phyloP scores from a whole-genome alignment of 768 basidiomycete genomes.

The Mycena vulgaris region DNA sequence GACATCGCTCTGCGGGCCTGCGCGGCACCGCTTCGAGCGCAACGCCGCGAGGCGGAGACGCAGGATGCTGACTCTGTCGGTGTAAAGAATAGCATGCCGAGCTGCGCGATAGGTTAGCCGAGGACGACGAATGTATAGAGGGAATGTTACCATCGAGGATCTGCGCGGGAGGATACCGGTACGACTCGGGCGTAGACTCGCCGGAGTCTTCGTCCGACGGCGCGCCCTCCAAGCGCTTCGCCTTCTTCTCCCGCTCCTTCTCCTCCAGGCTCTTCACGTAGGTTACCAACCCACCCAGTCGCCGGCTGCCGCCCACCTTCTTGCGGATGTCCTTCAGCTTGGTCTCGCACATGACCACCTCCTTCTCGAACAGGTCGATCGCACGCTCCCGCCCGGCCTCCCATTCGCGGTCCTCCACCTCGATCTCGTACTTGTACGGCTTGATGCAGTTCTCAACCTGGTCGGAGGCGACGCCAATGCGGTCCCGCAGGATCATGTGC shows the following conservation, averaged over 20 bases:
- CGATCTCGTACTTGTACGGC: slow-evolving; percentile 98
- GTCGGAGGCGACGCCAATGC: slow-evolving; percentile 95
- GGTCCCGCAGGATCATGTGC: slow-evolving; percentile 92
- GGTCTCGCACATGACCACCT: slow-evolving; percentile 86
- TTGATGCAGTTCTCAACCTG: slow-evolving; percentile 99
- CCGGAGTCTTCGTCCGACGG: slow-evolving; percentile 50
- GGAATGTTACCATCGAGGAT: slow-evolving; percentile 83
- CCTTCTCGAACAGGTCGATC: slow-evolving; percentile 86
- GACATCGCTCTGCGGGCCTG: slow-evolving; percentile 89
- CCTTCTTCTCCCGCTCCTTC: slow-evolving; percentile 75
- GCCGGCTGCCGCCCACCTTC: slow-evolving; percentile 89
- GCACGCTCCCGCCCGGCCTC: slow-evolving; percentile 83
- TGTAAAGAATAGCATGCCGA: slow-evolving; percentile 92
- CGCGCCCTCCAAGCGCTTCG: slow-evolving; percentile 58
- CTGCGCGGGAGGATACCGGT: slow-evolving; percentile 93
- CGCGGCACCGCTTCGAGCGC: slow-evolving; percentile 89
- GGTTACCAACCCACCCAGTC: slow-evolving; percentile 80
- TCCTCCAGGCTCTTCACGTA: slow-evolving; percentile 91
- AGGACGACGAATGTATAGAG: not conserved
- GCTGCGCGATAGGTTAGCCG: slow-evolving; percentile 62
- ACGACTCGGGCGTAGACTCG: slow-evolving; percentile 75
- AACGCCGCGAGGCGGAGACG: slow-evolving; percentile 90
- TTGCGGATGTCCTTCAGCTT: slow-evolving; percentile 90
- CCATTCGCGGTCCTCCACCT: slow-evolving; percentile 96
- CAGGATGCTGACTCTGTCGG: slow-evolving; percentile 84